Conservation (phyloP, 2,329 filamentous ascomycete genomes). For the Colletotrichum magnum region DNA sequence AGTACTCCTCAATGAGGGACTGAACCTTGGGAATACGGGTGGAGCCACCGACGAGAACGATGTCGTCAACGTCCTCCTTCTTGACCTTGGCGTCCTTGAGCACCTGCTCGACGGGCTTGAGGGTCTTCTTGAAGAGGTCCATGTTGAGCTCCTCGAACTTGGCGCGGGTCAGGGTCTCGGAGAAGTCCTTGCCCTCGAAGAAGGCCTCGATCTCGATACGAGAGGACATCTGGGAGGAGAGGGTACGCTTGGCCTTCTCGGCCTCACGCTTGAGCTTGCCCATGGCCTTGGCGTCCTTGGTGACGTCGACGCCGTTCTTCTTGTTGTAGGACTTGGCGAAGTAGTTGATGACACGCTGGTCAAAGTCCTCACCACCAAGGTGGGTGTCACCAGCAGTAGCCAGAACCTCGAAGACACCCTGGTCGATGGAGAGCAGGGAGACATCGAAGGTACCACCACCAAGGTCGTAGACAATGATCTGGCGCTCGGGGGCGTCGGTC, state of each 20-base stretch:
- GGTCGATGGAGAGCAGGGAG: slow-evolving; percentile 90
- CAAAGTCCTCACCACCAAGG: slow-evolving; percentile 98
- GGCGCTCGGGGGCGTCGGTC: slow-evolving; percentile 80
- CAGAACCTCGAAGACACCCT: slow-evolving; percentile 94
- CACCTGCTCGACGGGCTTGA: slow-evolving; percentile 98
- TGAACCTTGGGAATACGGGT: slow-evolving; percentile 98
- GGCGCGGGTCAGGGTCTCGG: slow-evolving; percentile 96
- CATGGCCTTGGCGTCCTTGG: slow-evolving; percentile 97
- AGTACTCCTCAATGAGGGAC: slow-evolving; percentile 94
- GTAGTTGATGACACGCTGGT: slow-evolving; percentile 96
- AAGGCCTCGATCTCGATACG: slow-evolving; percentile 98
- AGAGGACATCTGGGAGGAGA: slow-evolving; percentile 93
- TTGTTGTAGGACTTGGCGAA: slow-evolving; percentile 99
- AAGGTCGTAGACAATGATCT: slow-evolving; percentile 94
- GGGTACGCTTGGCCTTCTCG: slow-evolving; percentile 98
- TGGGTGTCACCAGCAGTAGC: slow-evolving; percentile 97
- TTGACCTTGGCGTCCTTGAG: slow-evolving; percentile 98
- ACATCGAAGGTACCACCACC: slow-evolving; percentile 97
- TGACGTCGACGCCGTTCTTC: slow-evolving; percentile 93
- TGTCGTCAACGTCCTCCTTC: slow-evolving; percentile 95
- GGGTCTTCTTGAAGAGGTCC: slow-evolving; percentile 98
- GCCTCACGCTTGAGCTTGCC: slow-evolving; percentile 99
- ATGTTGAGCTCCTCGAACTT: slow-evolving; percentile 99
- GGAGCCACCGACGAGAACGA: slow-evolving; percentile 97
- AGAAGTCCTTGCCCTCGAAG: slow-evolving; percentile 97